Conservation (phyloP, 305 asterid genomes). For the Andrographis paniculata region DNA sequence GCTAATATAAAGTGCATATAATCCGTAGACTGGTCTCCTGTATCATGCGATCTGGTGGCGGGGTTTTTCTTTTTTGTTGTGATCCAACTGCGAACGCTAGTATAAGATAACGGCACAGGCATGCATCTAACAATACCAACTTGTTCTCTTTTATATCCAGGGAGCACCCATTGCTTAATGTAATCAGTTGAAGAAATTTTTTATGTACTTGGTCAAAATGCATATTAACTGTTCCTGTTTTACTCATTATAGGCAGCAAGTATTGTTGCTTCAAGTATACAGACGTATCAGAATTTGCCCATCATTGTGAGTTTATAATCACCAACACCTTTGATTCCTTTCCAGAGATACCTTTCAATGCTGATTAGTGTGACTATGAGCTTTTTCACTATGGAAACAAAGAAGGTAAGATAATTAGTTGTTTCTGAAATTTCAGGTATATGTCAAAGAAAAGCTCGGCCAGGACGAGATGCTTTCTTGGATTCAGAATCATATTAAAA, state of each 20-base stretch:
- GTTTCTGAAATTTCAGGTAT: neutral
- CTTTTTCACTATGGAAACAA: neutral
- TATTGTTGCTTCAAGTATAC: conserved; percentile 58
- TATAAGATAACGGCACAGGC: neutral
- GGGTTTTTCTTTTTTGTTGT: neutral
- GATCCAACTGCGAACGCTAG: neutral
- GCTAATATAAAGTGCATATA: neutral
- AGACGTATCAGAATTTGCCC: conserved; percentile 57
- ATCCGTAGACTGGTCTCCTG: too few relatives aligned
- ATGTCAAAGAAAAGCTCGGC: neutral
- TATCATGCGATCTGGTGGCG: neutral
- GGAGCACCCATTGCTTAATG: neutral
- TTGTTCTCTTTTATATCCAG: conserved; percentile 1
- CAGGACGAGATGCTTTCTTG: neutral
- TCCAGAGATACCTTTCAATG: too few relatives aligned
- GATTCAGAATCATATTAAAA: neutral
- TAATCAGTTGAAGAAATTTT: conserved; percentile 1
- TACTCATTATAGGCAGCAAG: conserved; percentile 49
- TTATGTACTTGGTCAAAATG: conserved; percentile 1
- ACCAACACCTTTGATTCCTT: too few relatives aligned
- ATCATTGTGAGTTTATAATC: conserved; percentile 42
- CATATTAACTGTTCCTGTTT: conserved; percentile 19
- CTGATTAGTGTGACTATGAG: too few relatives aligned
- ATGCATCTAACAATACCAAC: neutral
- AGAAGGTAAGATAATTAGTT: neutral